These are phyloP conservation scores for Alternaria consortialis DNA, from an alignment of 2,329 filamentous ascomycete genomes.

Conservation along the genomic window DNA sequence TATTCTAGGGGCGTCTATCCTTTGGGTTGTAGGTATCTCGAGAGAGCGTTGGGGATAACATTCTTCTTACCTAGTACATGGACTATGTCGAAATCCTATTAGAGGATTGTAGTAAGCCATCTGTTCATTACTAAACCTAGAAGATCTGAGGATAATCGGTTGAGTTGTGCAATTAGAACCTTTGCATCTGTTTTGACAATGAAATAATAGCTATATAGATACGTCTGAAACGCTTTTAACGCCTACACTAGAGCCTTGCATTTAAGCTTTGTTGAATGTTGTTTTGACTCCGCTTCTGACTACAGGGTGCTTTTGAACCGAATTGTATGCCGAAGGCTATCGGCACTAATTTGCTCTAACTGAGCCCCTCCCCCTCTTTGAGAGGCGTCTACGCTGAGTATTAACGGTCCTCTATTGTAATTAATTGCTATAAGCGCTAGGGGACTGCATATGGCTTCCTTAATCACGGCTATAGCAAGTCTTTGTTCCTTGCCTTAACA, in stretches of 20 bases:
- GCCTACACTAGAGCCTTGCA: slow-evolving; percentile 1
- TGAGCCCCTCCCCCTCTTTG: background rate
- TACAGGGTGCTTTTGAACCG: slow-evolving; percentile 5
- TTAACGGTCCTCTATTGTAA: background rate
- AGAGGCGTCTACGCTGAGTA: background rate
- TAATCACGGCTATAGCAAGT: background rate
- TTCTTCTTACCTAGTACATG: slow-evolving; percentile 1
- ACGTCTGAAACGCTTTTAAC: slow-evolving; percentile 1
- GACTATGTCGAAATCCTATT: slow-evolving; percentile 3
- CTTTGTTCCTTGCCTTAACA: background rate
- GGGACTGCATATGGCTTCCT: background rate
- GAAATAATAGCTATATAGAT: slow-evolving; percentile 6
- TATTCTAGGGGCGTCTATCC: background rate
- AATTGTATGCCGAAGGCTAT: background rate
- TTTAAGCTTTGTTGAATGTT: background rate
- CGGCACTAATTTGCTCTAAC: background rate
- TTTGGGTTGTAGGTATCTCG: background rate
- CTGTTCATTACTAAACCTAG: background rate
- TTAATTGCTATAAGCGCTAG: background rate
- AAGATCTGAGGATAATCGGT: background rate
- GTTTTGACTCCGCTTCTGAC: background rate
- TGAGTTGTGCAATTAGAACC: background rate
- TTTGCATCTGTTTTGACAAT: background rate
- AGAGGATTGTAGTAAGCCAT: background rate
- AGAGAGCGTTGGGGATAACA: background rate